phyloP scores from a whole-genome alignment of 345 rosid genomes.

The Anacardium occidentale region DNA sequence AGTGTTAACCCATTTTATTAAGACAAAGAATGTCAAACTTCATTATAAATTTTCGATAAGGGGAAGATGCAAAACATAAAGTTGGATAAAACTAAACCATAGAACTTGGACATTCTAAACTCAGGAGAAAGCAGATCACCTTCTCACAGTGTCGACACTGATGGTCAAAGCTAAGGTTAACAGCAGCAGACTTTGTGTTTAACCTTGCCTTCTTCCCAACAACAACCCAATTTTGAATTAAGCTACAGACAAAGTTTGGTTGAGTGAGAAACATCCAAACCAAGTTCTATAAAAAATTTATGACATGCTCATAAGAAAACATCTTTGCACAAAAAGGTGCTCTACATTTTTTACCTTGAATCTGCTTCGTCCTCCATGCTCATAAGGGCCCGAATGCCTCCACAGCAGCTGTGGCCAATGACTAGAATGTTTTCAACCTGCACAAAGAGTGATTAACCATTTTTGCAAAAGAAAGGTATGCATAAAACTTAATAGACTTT shows the following conservation, averaged over 20 bases:
- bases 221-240: conserved; percentile 77
- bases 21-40: neutral
- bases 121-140: conserved; percentile 40
- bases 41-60: no score
- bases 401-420: conserved; percentile 91
- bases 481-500: neutral
- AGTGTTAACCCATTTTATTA: neutral
- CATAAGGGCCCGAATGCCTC: conserved; percentile 97
- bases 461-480: conserved; percentile 1
- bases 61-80: conserved; percentile 3
- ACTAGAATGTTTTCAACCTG: conserved; percentile 94
- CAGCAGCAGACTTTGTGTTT: conserved; percentile 61
- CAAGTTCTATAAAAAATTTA: neutral
- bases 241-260: conserved; percentile 47
- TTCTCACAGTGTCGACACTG: conserved; percentile 95
- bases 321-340: neutral
- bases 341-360: conserved; percentile 50
- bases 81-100: conserved; percentile 9
- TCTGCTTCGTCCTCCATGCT: conserved; percentile 69
- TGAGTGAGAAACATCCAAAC: neutral
- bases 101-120: neutral
- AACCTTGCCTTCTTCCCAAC: conserved; percentile 77
- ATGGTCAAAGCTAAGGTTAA: conserved; percentile 67
- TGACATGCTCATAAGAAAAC: neutral
- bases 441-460: conserved; percentile 12